Conservation (phyloP, 352 stramenopile genomes). For the Globisporangium uncinulatum region DNA sequence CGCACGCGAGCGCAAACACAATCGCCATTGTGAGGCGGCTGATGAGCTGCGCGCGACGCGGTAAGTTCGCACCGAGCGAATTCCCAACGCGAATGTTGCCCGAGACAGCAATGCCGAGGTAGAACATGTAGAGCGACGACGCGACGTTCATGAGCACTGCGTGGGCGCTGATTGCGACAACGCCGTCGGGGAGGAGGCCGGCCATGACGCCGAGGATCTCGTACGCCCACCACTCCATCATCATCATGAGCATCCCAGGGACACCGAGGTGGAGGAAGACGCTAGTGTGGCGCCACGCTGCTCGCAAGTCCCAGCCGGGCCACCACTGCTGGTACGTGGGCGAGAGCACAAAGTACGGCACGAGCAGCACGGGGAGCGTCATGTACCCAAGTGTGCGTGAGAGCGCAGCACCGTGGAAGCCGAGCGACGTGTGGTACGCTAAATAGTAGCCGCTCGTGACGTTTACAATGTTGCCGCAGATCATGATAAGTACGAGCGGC, state of each 20-base stretch:
- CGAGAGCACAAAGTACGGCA: constrained; percentile 41
- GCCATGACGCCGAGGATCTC: constrained; percentile 70
- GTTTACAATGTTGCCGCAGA: constrained; percentile 58
- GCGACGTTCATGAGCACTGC: constrained; percentile 66
- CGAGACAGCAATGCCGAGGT: constrained; percentile 53
- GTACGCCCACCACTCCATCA: constrained; percentile 77
- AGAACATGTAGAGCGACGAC: constrained; percentile 71
- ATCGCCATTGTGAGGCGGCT: constrained; percentile 32
- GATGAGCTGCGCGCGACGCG: constrained; percentile 43
- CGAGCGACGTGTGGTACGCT: constrained; percentile 59
- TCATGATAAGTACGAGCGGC: constrained; percentile 48
- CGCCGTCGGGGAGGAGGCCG: constrained; percentile 45
- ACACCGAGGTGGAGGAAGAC: constrained; percentile 63
- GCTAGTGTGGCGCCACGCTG: constrained; percentile 34
- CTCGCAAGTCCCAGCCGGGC: constrained; percentile 51
- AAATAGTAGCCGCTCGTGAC: constrained; percentile 56
- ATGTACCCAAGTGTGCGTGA: constrained; percentile 55
- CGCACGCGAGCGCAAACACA: constrained; percentile 19
- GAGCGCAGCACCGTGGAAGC: constrained; percentile 68
- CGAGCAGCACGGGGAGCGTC: constrained; percentile 35
- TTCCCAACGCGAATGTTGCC: constrained; percentile 75
- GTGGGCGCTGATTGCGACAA: constrained; percentile 67
- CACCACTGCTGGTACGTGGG: constrained; percentile 47
- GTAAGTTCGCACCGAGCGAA: constrained; percentile 55
- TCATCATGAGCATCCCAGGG: constrained; percentile 54